Conservation (phyloP, 139 green algal genomes). For the Chlorella sp. region DNA sequence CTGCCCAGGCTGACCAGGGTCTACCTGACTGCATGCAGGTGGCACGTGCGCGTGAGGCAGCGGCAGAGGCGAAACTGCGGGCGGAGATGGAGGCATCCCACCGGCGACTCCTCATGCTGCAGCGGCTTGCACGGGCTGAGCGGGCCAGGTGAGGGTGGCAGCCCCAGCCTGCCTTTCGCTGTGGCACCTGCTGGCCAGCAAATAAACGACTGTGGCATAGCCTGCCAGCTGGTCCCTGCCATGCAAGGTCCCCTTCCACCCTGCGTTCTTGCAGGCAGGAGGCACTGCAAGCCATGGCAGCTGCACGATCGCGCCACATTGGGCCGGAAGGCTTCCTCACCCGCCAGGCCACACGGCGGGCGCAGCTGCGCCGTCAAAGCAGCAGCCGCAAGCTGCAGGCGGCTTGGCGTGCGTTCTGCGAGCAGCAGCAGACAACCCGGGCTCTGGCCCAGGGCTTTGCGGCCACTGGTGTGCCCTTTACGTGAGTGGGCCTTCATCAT, state of each 20-base stretch:
- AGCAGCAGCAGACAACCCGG: slow-evolving; percentile 26
- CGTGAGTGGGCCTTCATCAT: background rate
- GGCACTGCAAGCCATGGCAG: background rate
- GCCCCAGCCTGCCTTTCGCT: too few relatives aligned
- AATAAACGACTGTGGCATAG: background rate
- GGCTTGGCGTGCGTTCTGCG: slow-evolving; percentile 35
- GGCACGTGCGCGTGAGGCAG: slow-evolving; percentile 3
- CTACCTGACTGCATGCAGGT: background rate
- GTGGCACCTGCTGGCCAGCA: background rate
- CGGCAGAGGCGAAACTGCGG: slow-evolving; percentile 11
- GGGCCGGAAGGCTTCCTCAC: slow-evolving; percentile 13
- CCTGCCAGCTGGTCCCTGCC: too few relatives aligned
- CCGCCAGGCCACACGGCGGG: slow-evolving; percentile 18
- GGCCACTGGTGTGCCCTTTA: slow-evolving; percentile 29
- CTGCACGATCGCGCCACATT: background rate
- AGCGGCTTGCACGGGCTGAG: slow-evolving; percentile 13
- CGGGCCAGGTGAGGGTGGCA: background rate
- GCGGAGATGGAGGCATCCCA: background rate
- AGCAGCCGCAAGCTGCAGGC: slow-evolving; percentile 46
- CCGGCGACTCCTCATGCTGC: background rate
- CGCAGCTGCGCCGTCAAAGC: slow-evolving; percentile 33
- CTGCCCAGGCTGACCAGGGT: too few relatives aligned
- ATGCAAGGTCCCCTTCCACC: background rate
- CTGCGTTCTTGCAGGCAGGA: background rate
- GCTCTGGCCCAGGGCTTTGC: slow-evolving; percentile 33